Evolutionary conservation across 2,329 filamentous ascomycete genomes (phyloP).

Genomic region (Phaeosphaeria sp.): DNA sequence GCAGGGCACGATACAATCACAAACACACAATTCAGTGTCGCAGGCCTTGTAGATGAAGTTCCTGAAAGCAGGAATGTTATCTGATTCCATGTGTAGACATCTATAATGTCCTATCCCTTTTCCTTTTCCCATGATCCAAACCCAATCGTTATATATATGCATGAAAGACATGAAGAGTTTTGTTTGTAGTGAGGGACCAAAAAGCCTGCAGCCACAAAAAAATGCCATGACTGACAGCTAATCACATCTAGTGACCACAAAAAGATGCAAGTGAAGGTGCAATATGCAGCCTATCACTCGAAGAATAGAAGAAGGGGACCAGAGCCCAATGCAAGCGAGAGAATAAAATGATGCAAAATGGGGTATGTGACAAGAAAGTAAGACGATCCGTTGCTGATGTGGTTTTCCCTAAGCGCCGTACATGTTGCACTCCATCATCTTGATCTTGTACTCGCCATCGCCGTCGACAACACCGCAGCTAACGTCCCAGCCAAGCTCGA

Average conservation of each 20-base stretch:
- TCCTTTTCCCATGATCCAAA: neutral
- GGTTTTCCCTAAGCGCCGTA: slow-evolving; percentile 11
- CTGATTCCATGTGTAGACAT: neutral
- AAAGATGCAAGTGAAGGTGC: neutral
- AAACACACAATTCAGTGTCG: neutral
- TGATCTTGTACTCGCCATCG: slow-evolving; percentile 54
- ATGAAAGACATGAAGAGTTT: neutral
- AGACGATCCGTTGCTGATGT: neutral
- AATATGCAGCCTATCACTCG: neutral
- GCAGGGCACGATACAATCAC: neutral
- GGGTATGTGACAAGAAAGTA: slow-evolving; percentile 7
- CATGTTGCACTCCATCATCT: slow-evolving; percentile 44
- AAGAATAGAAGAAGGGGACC: slow-evolving; percentile 1
- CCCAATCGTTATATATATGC: neutral
- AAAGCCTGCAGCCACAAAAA: neutral
- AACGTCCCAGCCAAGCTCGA: slow-evolving; percentile 53
- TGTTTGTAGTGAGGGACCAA: neutral
- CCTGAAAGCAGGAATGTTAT: neutral
- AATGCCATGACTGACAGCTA: neutral
- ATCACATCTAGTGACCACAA: neutral
- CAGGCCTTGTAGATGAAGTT: neutral
- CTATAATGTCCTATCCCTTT: neutral
- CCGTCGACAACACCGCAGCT: slow-evolving; percentile 47
- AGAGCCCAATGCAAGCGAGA: slow-evolving; percentile 2
- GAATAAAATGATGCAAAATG: slow-evolving; percentile 1